Conservation (phyloP, 2,329 filamentous ascomycete genomes). For the Nemania sp. region DNA sequence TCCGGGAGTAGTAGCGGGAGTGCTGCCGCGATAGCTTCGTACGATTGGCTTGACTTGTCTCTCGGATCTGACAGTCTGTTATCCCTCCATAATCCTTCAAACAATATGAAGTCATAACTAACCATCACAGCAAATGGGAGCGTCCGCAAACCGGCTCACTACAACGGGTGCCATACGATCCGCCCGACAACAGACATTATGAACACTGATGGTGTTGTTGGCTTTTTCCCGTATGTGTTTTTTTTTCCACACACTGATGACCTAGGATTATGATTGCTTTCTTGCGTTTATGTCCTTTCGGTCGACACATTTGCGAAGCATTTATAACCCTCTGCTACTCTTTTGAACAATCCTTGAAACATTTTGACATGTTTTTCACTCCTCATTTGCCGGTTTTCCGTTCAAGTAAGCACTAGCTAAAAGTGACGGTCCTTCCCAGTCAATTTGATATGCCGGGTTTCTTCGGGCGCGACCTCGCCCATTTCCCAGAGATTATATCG, state of each 20-base stretch:
- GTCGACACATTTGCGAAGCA: not conserved
- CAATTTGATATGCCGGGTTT: not conserved
- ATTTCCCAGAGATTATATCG: not conserved
- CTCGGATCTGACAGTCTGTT: not conserved
- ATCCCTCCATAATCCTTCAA: not conserved
- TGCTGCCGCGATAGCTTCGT: slow-evolving; percentile 32
- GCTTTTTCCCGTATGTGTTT: not conserved
- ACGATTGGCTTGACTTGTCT: slow-evolving; percentile 27
- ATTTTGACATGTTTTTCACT: no score
- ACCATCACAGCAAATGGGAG: not conserved
- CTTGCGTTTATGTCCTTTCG: not conserved
- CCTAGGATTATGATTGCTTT: not conserved
- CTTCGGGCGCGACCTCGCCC: not conserved
- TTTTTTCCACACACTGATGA: not conserved
- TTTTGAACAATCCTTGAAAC: no score
- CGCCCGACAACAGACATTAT: not conserved
- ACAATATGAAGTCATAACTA: not conserved
- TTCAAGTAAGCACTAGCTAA: not conserved
- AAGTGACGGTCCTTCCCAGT: not conserved
- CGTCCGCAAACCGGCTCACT: not conserved
- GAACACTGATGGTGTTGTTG: not conserved
- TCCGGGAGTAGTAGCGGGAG: slow-evolving; percentile 34
- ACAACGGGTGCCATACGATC: not conserved
- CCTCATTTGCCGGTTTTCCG: not conserved
- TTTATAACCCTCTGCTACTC: no score